Evolutionary conservation across 441 rosid genomes (phyloP), one percentile per base, ranked within the genome.

Genomic region (Dalechampia spathulata): DNA sequence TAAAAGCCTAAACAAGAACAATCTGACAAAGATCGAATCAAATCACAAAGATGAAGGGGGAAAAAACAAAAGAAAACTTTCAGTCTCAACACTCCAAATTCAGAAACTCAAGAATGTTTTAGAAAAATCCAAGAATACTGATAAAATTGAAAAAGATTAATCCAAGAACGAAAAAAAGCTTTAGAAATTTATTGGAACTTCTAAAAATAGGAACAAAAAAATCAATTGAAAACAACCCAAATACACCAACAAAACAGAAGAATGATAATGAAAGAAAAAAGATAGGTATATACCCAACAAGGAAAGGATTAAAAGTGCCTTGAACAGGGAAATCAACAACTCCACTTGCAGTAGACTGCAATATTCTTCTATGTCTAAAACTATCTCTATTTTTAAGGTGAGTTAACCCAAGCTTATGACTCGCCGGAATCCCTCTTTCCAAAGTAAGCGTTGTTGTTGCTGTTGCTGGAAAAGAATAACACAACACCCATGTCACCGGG

Each of bases 271-370:
- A 23, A 63, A 43, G 10, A 15, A 26, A 3, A 13, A 32, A 17
- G 6, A 40, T 0, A 26, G 5, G 12, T 1, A 38, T 45, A 66
- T 89, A 92, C 99, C 99, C 97, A 67, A 87, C 99, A 37, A 78
- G 67, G 68, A 65, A 80, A 49, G 97, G 99, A 79, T 89, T 84
- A 71, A 73, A 93, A 13, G 93, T 83, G 58, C 99, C 99, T 1
- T 53, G 65, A 43, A 90, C 97, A 3, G 82, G 75, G 48, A 93
- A 90, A 85, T 87, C 90, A 8, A 82, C 76, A 20, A 89, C 85
- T n/a, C 89, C 96, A 57, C 61, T 75, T 13, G 61, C 36, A 51
- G 70, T 15, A 1, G 85, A 61, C 70, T 83, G 86, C 64, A 89
- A 61, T 78, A 90, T 73, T 67, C 97, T 73, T 14, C 90, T 82